Base-by-base conservation (phyloP, 371 early-diverging fungal species). In the Fennellomyces sp. region DNA sequence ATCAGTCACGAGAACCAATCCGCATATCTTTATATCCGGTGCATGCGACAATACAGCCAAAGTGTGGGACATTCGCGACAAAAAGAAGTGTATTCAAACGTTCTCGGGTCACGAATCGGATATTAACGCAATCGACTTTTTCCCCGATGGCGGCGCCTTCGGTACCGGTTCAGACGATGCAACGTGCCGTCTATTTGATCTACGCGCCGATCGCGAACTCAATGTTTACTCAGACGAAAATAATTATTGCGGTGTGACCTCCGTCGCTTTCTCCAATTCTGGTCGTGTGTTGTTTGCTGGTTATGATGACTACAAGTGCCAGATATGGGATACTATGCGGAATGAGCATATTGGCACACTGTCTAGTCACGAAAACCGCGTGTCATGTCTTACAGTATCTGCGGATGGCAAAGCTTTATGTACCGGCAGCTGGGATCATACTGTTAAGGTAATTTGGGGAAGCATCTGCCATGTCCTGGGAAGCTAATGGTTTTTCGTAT, bases 151-250 rank as follows among this genome's bases (percentile, higher is more conserved):
- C 25, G 91, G 97, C 65, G 96, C 98, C 2, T 91, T 98, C 66
- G 97, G 92, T 6, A 94, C 97, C 21, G 99, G 98, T 1, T 97
- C 97, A 15, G 99, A 98, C 72, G 99, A 98, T 80, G 94, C 96
- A 15, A 94, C 93, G 19, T 97, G 98, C 78, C 87, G 98, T 31
- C 80, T 98, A 31, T 98, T 97, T 66, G 99, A 98, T 69, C 74
- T 98, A 58, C 90, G 99, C 33, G 98, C 98, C 25, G 99, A 98
- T 72, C 84, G 98, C 56, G 98, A 98, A 67, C 80, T 98, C 48
- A 95, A 91, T 76, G 91, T 92, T 62, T 98, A 94, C 76, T 92
- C 97, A 11, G 94, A 97, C 79, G 97, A 97, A 75, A 89, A 90
- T 13, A 54, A 33, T 21, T 54, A n/a, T 56, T 94, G 96, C 70